Base-by-base conservation (phyloP, 1,284 basidiomycete species). In the Pisolithus thermaeus region DNA sequence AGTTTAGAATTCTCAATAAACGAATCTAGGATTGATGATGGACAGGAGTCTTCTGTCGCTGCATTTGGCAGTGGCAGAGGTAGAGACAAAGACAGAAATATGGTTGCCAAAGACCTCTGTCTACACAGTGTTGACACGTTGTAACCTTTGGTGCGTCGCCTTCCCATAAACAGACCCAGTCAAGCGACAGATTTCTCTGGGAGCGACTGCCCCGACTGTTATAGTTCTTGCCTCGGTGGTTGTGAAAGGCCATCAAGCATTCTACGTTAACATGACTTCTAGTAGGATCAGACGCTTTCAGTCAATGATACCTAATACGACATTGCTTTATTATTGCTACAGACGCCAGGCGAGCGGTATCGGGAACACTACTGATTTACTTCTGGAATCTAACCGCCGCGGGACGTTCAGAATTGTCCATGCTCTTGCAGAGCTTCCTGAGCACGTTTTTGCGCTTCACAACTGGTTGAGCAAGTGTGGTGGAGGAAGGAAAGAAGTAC, bases 21-120 rank as follows among this genome's bases (percentile, higher is more conserved):
- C 30, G 14, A n/a, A 4, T 30, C 7, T 56, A 92, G 88, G 88
- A 81, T 75, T 40, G 91, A 94, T 64, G 90, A 95, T 48, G 81
- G 83, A 3, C 86, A 92, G 61, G 84, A 81, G 14, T 82, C 83
- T 0, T 78, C 92, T 5, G 71, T 84, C 22, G 84, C 82, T 60
- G 87, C 84, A 4, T 94, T 93, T 61, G 77, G 82, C 57, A 78
- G 71, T 44, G 80, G 75, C 0, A 80, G 80, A 53, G 88, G 81
- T 38, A 75, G 75, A 59, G 89, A 83, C 60, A 87, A 82, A 70
- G 87, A 77, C 66, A 80, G 83, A 47, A 88, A 73, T 73, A 69
- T 69, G 1, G 76, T 90, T 4, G 65, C 84, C 53, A 86, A 79
- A 61, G 90, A 94, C 61, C 68, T 93, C 42, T 77, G 81, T 50